Percentiles rank a stretch among this genome's conserved stretches.
Conservation (phyloP, 1,284 basidiomycete genomes). For the Tilletia walkeri region DNA sequence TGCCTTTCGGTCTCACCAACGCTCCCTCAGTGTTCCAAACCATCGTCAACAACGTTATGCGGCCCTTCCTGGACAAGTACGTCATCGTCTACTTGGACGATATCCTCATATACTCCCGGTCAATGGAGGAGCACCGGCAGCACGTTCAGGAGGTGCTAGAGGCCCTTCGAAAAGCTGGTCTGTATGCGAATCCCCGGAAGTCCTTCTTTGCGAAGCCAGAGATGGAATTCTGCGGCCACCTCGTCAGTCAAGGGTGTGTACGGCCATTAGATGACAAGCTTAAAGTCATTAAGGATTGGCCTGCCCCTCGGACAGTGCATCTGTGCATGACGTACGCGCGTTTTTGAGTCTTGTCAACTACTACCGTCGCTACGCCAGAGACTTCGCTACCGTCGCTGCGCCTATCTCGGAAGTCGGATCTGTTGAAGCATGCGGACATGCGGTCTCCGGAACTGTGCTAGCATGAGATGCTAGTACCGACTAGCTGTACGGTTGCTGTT, state of each 20-base stretch:
- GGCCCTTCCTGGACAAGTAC: background rate
- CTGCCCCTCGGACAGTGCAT: conserved; percentile 49
- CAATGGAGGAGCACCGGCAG: conserved; percentile 6
- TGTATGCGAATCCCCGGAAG: conserved; percentile 18
- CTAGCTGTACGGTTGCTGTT: too few relatives aligned
- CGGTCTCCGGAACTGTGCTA: background rate
- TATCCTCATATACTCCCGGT: background rate
- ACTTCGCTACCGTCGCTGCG: background rate
- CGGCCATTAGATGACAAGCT: conserved; percentile 54
- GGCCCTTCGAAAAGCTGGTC: background rate
- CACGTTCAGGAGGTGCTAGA: conserved; percentile 16
- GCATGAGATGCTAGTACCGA: too few relatives aligned
- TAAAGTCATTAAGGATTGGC: conserved; percentile 57
- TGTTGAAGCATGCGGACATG: conserved; percentile 12
- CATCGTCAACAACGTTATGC: conserved; percentile 4
- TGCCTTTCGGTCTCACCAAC: conserved; percentile 9
- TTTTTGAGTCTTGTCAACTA: conserved; percentile 19
- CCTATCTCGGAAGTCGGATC: background rate
- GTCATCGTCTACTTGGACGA: conserved; percentile 22
- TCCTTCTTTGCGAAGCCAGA: conserved; percentile 5
- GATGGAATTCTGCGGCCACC: conserved; percentile 20
- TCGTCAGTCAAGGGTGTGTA: background rate
- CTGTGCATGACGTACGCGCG: conserved; percentile 29
- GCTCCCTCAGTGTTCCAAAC: conserved; percentile 7
- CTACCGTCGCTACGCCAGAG: background rate